Base-by-base conservation (phyloP, 345 rosid species). In the Hypericum androsaemum region DNA sequence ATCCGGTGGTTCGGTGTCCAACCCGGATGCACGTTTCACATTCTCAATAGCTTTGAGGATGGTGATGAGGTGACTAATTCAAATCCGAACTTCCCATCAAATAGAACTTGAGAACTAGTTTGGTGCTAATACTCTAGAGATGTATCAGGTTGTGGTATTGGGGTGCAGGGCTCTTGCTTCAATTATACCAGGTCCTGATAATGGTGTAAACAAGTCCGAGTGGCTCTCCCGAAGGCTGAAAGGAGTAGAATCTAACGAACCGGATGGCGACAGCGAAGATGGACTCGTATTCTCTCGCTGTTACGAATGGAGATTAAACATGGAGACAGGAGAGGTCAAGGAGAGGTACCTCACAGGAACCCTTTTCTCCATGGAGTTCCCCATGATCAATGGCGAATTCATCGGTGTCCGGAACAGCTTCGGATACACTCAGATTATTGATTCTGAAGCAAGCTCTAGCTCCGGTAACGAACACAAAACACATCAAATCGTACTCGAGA, bases 251-350 rank as follows among this genome's bases (percentile, higher is more conserved):
- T 36, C 63, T 7, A 10, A 2, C 32, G 62, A 43, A 14, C 43
- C 42, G 1, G 59, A 16, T 46, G 7, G 12, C 51, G 45, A 22
- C 9, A 5, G 47, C 4, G 63, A 53, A 12, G 66, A 64, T 2
- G 68, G 58, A 7, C 46, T 35, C 7, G 22, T 69, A 1, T 69
- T 71, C 40, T 43, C 55, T 36, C 67, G 63, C 8, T 60, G 65
- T 37, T 60, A 74, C 11, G 77, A 78, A 41, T 74, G 80, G 80
- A 64, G 74, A 49, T 43, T 77, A 53, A 74, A 71, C 53, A 57
- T 58, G 60, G 5, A 13, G 42, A 65, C 67, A 0, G 69, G 73
- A 44, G 59, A 63, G 17, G 55, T 67, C 17, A 64, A 53, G 36
- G 83, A 75, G 50, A 47, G 53, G n/a, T 49, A 70, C 42, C 69